A percentile compares a stretch with the other conserved stretches of the same genome.
Conservation (phyloP, 1,139 yeast species). For the Hyphopichia buzzinii region DNA sequence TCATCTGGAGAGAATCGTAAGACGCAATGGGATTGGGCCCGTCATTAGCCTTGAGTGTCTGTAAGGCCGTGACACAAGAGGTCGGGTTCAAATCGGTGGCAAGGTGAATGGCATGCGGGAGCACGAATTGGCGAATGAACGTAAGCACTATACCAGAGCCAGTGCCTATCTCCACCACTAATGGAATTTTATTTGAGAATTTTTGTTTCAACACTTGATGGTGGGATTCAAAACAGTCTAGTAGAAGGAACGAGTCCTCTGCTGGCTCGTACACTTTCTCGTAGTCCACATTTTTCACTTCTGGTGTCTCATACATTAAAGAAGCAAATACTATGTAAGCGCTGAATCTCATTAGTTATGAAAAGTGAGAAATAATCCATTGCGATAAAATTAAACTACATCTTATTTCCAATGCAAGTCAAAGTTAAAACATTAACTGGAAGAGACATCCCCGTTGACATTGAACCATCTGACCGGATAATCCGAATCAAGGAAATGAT, state of each 20-base stretch:
- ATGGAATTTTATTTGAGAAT: conserved; percentile 37
- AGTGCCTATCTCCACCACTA: conserved; percentile 83
- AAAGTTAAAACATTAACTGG: conserved; percentile 78
- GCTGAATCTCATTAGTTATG: no score
- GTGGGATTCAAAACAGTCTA: conserved; percentile 76
- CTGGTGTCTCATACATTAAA: conserved; percentile 46
- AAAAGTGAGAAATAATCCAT: no score
- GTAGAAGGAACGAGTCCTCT: conserved; percentile 81
- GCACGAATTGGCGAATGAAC: conserved; percentile 56
- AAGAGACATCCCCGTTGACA: conserved; percentile 79
- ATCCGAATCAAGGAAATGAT: conserved; percentile 85
- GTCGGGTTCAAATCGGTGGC: conserved; percentile 80
- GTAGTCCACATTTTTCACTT: conserved; percentile 27
- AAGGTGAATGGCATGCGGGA: conserved; percentile 50
- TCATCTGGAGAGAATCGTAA: conserved; percentile 60
- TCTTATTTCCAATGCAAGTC: conserved; percentile 53
- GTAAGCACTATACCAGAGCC: conserved; percentile 90
- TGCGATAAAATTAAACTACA: no score
- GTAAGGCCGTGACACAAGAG: conserved; percentile 58
- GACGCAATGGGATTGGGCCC: conserved; percentile 3
- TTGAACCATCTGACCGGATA: conserved; percentile 74
- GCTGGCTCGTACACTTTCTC: conserved; percentile 83
- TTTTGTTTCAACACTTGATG: conserved; percentile 26
- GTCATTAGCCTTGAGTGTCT: conserved; percentile 50
- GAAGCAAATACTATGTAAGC: no score